A percentile compares a stretch with the other conserved stretches of the same genome.
phyloP scores from a whole-genome alignment of 2,329 filamentous ascomycete species.

The Penicillium rolfsii region DNA sequence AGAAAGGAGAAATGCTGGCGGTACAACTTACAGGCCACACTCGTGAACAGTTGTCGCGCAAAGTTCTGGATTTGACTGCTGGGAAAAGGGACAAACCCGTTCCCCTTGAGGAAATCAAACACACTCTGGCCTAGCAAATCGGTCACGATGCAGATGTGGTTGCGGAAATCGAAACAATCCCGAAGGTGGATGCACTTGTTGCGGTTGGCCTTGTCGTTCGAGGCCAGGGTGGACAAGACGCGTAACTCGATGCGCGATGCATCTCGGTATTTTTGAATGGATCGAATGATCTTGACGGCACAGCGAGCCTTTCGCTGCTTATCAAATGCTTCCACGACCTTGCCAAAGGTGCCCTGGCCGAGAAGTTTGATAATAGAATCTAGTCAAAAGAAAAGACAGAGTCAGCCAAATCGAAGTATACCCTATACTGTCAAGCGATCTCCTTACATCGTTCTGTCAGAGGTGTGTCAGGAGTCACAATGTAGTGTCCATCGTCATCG shows the following conservation, averaged over 20 bases:
- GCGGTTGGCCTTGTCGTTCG: slow-evolving; percentile 87
- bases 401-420: slow-evolving; percentile 24
- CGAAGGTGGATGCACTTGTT: slow-evolving; percentile 96
- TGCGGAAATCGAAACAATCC: slow-evolving; percentile 95
- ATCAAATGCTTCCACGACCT: slow-evolving; percentile 92
- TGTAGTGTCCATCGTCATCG: slow-evolving; percentile 96
- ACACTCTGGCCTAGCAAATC: slow-evolving; percentile 88
- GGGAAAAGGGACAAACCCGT: slow-evolving; percentile 93
- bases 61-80: slow-evolving; percentile 99
- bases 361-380: slow-evolving; percentile 88
- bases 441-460: slow-evolving; percentile 86
- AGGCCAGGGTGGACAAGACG: slow-evolving; percentile 86
- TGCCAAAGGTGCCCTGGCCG: slow-evolving; percentile 96
- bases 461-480: slow-evolving; percentile 83
- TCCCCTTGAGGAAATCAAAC: slow-evolving; percentile 96
- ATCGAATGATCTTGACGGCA: slow-evolving; percentile 97
- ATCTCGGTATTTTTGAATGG: slow-evolving; percentile 97
- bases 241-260: slow-evolving; percentile 92
- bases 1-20: background rate
- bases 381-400: slow-evolving; percentile 41
- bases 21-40: slow-evolving; percentile 85
- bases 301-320: slow-evolving; percentile 75
- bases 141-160: slow-evolving; percentile 88
- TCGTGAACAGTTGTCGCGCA: slow-evolving; percentile 94
- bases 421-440: too few relatives aligned